Evolutionary conservation across 306 rosid genomes (phyloP).

Genomic region (Dalbergia cochinchinensis): DNA sequence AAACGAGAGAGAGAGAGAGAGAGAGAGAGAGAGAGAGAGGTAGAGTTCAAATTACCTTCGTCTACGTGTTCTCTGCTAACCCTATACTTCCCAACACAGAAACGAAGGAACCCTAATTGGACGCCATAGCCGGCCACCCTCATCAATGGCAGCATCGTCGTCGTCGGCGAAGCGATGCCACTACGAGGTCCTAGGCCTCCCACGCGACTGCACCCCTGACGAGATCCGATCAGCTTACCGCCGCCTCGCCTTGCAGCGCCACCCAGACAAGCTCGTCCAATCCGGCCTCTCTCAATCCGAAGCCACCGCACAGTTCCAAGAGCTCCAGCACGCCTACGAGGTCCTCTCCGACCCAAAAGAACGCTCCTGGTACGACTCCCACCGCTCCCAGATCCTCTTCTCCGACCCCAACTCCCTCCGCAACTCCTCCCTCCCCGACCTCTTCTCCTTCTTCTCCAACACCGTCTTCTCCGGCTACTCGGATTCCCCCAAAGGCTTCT

Average conservation of each 20-base stretch:
- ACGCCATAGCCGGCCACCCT: not conserved
- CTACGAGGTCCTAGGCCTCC: constrained; percentile 83
- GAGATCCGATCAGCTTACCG: constrained; percentile 82
- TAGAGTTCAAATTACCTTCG: too few relatives aligned
- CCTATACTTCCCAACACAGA: not conserved
- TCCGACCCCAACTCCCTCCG: constrained; percentile 66
- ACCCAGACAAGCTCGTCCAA: constrained; percentile 88
- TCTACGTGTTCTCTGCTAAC: not conserved
- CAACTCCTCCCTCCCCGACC: constrained; percentile 69
- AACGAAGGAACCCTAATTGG: constrained; percentile 40
- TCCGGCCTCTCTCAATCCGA: constrained; percentile 81
- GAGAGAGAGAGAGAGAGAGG: too few relatives aligned
- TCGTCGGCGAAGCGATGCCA: constrained; percentile 86
- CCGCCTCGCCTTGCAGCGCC: constrained; percentile 90
- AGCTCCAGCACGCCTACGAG: constrained; percentile 93
- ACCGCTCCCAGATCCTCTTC: constrained; percentile 92
- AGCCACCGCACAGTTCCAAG: constrained; percentile 92
- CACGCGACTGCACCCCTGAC: constrained; percentile 67
- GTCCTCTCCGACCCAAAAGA: constrained; percentile 95
- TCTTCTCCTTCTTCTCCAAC: constrained; percentile 91
- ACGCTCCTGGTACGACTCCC: constrained; percentile 98
- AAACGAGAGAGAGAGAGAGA: too few relatives aligned
- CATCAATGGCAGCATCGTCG: constrained; percentile 63
- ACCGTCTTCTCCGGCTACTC: constrained; percentile 78
- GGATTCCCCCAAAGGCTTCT: constrained; percentile 75